Conservation (phyloP, 1,139 yeast genomes). For the Candida tropicalis region DNA sequence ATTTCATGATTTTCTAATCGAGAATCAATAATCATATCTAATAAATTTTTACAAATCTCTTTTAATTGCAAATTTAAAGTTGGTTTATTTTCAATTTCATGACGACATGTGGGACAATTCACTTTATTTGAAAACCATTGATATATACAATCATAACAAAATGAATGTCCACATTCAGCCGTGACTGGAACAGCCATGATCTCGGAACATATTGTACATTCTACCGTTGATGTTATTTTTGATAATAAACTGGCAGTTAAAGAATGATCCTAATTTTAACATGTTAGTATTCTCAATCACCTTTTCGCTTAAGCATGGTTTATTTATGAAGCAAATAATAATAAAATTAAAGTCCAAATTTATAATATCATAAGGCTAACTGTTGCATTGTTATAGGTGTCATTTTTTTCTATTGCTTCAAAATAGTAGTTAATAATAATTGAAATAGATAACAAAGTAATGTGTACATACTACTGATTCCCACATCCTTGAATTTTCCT, state of each 20-base stretch:
- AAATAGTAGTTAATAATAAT: too few species aligned
- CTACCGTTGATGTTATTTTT: constrained; percentile 31
- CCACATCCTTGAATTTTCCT: constrained; percentile 8
- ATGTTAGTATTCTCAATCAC: background rate
- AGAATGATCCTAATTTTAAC: constrained; percentile 13
- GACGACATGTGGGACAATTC: constrained; percentile 61
- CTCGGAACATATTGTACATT: constrained; percentile 49
- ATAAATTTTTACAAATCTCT: constrained; percentile 33
- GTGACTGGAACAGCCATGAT: constrained; percentile 47
- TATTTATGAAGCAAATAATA: too few species aligned
- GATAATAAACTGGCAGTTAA: constrained; percentile 19
- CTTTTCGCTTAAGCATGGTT: too few species aligned
- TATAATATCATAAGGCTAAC: too few species aligned
- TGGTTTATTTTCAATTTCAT: constrained; percentile 45
- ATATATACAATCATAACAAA: constrained; percentile 50
- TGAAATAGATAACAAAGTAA: background rate
- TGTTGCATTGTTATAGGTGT: too few species aligned
- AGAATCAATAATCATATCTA: constrained; percentile 33
- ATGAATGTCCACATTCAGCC: constrained; percentile 47
- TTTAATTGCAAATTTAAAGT: constrained; percentile 46
- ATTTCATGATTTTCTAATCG: constrained; percentile 21
- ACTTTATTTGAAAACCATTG: constrained; percentile 53
- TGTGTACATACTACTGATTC: constrained; percentile 13
- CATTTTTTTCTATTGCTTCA: background rate
- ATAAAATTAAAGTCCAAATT: too few species aligned